Conservation (phyloP, 2,329 filamentous ascomycete species). For the Alternaria ventricosa region DNA sequence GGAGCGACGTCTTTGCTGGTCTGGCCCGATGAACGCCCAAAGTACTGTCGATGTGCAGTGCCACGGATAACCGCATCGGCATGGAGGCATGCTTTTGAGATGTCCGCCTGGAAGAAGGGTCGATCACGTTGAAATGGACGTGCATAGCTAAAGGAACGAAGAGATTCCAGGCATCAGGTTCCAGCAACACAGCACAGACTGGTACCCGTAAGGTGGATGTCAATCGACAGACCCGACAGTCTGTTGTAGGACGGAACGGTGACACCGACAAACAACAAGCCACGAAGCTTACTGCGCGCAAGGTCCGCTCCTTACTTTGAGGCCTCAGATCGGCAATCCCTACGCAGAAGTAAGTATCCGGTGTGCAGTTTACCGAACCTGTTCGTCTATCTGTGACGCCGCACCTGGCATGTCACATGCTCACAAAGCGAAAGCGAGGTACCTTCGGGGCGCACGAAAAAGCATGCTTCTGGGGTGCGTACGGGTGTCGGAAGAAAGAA, state of each 20-base stretch:
- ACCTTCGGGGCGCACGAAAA: slow-evolving; percentile 13
- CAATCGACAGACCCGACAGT: slow-evolving; percentile 14
- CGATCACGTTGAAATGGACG: slow-evolving; percentile 2
- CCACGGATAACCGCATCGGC: slow-evolving; percentile 5
- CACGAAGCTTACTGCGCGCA: slow-evolving; percentile 24
- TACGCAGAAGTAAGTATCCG: slow-evolving; percentile 9
- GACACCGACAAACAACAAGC: slow-evolving; percentile 24
- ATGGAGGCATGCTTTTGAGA: slow-evolving; percentile 5
- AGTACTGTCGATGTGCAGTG: neutral
- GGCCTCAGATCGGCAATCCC: slow-evolving; percentile 15
- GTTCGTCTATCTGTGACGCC: slow-evolving; percentile 6
- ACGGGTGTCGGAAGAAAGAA: slow-evolving; percentile 18
- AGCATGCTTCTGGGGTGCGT: slow-evolving; percentile 10
- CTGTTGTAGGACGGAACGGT: slow-evolving; percentile 14
- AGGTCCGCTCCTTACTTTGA: slow-evolving; percentile 16
- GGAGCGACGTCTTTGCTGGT: slow-evolving; percentile 1
- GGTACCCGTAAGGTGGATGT: slow-evolving; percentile 14
- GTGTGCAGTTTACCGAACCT: slow-evolving; percentile 10
- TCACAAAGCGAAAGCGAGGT: neutral
- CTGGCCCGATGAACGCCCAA: neutral
- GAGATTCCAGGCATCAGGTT: slow-evolving; percentile 13
- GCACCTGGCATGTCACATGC: slow-evolving; percentile 9
- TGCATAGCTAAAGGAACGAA: slow-evolving; percentile 8
- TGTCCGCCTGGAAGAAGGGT: neutral
- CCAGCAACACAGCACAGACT: slow-evolving; percentile 17